These are phyloP conservation scores for Tylopilus felleus DNA, from an alignment of 768 basidiomycete genomes.

Conservation along the genomic window DNA sequence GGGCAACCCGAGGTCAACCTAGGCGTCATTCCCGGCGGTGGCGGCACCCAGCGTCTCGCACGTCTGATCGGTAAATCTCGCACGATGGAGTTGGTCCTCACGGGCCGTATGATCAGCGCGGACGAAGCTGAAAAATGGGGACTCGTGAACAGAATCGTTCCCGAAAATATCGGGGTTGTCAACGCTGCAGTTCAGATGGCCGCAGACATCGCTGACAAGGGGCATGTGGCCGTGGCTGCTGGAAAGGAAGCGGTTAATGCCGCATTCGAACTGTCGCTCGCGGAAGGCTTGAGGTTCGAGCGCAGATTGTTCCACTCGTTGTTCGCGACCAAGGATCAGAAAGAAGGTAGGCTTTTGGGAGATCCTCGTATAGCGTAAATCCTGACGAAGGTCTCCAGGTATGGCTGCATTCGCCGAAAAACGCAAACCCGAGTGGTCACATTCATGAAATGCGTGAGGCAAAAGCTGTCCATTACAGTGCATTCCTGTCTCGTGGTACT, in stretches of 20 bases:
- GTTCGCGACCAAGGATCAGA: slow-evolving; percentile 93
- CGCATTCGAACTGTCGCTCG: slow-evolving; percentile 79
- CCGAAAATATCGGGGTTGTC: slow-evolving; percentile 76
- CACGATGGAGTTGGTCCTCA: slow-evolving; percentile 92
- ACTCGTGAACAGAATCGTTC: slow-evolving; percentile 77
- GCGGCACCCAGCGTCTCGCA: slow-evolving; percentile 89
- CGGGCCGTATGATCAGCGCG: slow-evolving; percentile 78
- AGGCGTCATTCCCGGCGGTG: slow-evolving; percentile 92
- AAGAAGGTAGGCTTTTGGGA: slow-evolving; percentile 66
- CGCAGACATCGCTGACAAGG: slow-evolving; percentile 74
- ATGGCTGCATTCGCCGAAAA: slow-evolving; percentile 96
- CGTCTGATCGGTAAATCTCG: slow-evolving; percentile 86
- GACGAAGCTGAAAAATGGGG: slow-evolving; percentile 86
- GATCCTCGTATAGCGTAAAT: neutral
- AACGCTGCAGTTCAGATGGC: slow-evolving; percentile 84
- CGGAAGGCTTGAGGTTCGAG: slow-evolving; percentile 85
- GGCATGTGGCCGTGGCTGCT: slow-evolving; percentile 78
- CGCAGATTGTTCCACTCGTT: slow-evolving; percentile 85
- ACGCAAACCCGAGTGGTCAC: slow-evolving; percentile 79
- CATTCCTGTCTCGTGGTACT: neutral
- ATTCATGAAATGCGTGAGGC: slow-evolving; percentile 31
- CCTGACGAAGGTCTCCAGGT: slow-evolving; percentile 44
- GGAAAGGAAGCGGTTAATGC: slow-evolving; percentile 94
- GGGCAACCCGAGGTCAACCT: slow-evolving; percentile 97
- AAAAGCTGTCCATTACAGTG: neutral